Evolutionary conservation across 2,329 filamentous ascomycete species (phyloP), one percentile per base, ranked within the genome.

Genomic region (Helotiales sp.): DNA sequence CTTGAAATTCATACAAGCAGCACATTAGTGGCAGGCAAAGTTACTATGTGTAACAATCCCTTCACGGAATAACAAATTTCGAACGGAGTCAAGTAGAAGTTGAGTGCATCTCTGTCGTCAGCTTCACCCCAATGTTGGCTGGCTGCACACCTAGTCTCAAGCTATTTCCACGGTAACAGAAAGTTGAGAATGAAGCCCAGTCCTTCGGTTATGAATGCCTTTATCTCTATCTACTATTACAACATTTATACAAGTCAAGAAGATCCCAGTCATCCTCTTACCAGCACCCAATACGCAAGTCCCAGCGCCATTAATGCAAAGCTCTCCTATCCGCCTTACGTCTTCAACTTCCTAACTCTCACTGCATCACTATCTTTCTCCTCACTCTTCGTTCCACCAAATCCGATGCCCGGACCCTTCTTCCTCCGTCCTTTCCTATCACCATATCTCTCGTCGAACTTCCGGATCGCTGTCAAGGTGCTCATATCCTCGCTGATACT

Each of bases 401-500:
- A 89, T 0, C 86, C 86, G 74, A 88, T 82, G 6, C 71, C 73
- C 59, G 75, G 76, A 55, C 73, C 73, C 67, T 76, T 84, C 73
- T 83, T 86, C 70, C 83, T 84, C 69, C 84, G 82, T 65, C 83
- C 84, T 69, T 85, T 88, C 33, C 88, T 83, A 70, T 96, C 92
- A 25, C 95, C 93, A 72, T 93, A 99, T 72, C 93, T 89, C 75
- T 96, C 91, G 71, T 99, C 95, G 70, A 98, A 99, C 75, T 96
- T 96, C 67, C 91, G 84, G 67, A 99, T 96, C 12, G 90, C 90
- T 63, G 85, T 84, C 61, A 99, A 77, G 30, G 86, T 91, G 49
- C 85, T 81, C 93, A 97, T 98, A 69, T 99, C 93, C 73, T 97
- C 93, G 67, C 86, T 93, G 64, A 97, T 93, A 67, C 90, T 96